phyloP scores from a whole-genome alignment of 768 basidiomycete genomes.

The Collybiopsis confluens region DNA sequence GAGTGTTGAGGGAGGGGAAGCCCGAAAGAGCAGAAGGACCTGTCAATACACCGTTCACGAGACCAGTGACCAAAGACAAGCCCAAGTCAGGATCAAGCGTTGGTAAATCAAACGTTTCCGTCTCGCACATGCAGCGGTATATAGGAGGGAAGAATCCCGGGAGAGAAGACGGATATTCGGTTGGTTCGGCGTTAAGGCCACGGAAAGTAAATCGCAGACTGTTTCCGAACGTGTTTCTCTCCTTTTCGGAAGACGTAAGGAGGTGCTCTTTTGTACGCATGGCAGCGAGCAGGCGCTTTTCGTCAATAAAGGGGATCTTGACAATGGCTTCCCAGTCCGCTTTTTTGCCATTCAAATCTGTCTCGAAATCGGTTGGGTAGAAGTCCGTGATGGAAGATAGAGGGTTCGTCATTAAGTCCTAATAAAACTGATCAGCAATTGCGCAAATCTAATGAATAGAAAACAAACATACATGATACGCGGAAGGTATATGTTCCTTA shows the following conservation, averaged over 20 bases:
- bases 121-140: slow-evolving; percentile 70
- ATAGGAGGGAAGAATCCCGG: slow-evolving; percentile 94
- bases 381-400: slow-evolving; percentile 91
- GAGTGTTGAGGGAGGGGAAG: slow-evolving; percentile 91
- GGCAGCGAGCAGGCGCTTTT: slow-evolving; percentile 68
- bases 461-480: slow-evolving; percentile 61
- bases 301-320: slow-evolving; percentile 97
- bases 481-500: slow-evolving; percentile 80
- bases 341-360: slow-evolving; percentile 96
- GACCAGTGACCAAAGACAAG: slow-evolving; percentile 79
- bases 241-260: slow-evolving; percentile 69
- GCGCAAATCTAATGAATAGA: background rate
- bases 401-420: slow-evolving; percentile 88
- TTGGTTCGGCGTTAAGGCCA: slow-evolving; percentile 46
- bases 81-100: slow-evolving; percentile 61
- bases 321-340: slow-evolving; percentile 99
- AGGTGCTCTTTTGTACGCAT: slow-evolving; percentile 81
- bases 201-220: slow-evolving; percentile 78
- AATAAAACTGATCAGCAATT: slow-evolving; percentile 4
- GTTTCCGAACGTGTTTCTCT: slow-evolving; percentile 73
- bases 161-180: slow-evolving; percentile 82
- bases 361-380: slow-evolving; percentile 88
- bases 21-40: slow-evolving; percentile 87
- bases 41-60: slow-evolving; percentile 84
- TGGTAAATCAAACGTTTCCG: slow-evolving; percentile 85